Percentiles rank a stretch among this genome's conserved stretches.
Evolutionary conservation across 2,329 filamentous ascomycete species (phyloP).

Genomic region (Thielaviopsis musarum): DNA sequence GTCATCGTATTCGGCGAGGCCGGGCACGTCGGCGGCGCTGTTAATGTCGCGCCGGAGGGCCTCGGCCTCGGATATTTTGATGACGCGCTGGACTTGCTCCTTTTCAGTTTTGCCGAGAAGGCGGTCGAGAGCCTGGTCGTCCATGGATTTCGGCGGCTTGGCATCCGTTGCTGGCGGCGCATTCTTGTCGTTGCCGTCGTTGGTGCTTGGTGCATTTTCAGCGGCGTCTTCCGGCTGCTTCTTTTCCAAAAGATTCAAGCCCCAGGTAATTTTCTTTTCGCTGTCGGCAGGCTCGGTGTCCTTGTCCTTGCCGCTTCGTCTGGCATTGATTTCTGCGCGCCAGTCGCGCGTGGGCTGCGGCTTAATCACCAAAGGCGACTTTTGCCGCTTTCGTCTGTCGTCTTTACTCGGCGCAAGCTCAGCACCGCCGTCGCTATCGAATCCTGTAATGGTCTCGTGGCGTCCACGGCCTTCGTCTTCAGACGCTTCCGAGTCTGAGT

Average conservation of each 20-base stretch:
- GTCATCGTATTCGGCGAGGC: constrained; percentile 68
- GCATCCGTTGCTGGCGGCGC: not conserved
- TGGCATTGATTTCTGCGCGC: constrained; percentile 11
- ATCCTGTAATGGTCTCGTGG: constrained; percentile 9
- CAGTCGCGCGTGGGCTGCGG: constrained; percentile 10
- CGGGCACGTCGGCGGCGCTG: constrained; percentile 56
- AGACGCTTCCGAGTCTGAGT: constrained; percentile 12
- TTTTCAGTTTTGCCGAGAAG: constrained; percentile 37
- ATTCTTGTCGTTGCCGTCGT: constrained; percentile 1
- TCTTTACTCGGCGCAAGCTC: not conserved
- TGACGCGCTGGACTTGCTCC: constrained; percentile 30
- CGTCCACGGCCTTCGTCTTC: constrained; percentile 6
- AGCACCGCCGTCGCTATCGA: constrained; percentile 3
- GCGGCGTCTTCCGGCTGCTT: not conserved
- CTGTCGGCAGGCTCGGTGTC: constrained; percentile 22
- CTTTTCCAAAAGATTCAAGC: constrained; percentile 19
- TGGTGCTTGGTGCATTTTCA: not conserved
- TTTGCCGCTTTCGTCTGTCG: not conserved
- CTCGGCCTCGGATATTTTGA: constrained; percentile 43
- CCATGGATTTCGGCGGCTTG: constrained; percentile 16
- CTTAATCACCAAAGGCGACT: constrained; percentile 10
- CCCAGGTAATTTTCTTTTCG: constrained; percentile 39
- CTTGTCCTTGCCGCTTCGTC: not conserved
- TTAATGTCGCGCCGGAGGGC: constrained; percentile 55
- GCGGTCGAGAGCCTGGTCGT: constrained; percentile 46